These are phyloP conservation scores for Acrocalymma vagum DNA, from an alignment of 2,329 filamentous ascomycete genomes.

Conservation along the genomic window DNA sequence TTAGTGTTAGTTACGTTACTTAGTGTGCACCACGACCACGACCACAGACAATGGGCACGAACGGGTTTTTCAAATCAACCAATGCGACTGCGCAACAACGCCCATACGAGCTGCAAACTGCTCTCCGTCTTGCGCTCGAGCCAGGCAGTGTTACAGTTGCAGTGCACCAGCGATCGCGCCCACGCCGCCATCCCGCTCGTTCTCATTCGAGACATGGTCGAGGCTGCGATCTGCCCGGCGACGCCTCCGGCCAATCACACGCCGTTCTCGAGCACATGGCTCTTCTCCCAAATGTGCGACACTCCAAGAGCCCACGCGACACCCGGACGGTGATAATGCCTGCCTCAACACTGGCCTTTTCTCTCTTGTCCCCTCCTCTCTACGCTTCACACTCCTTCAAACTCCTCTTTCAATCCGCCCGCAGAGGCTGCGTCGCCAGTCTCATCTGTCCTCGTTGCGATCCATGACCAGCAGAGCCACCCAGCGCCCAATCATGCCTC, in stretches of 20 bases:
- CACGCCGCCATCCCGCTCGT: slow-evolving; percentile 31
- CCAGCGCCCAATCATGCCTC: slow-evolving; percentile 65
- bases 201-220: slow-evolving; percentile 35
- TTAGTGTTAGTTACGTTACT: no score
- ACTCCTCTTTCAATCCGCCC: slow-evolving; percentile 6
- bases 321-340: slow-evolving; percentile 32
- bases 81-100: no score
- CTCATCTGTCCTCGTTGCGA: slow-evolving; percentile 10
- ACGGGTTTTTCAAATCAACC: no score
- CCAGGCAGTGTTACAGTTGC: slow-evolving; percentile 20
- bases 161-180: no score
- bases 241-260: slow-evolving; percentile 27
- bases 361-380: slow-evolving; percentile 19
- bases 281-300: slow-evolving; percentile 27
- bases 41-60: no score
- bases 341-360: slow-evolving; percentile 13
- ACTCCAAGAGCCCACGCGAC: slow-evolving; percentile 39
- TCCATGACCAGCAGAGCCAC: slow-evolving; percentile 22
- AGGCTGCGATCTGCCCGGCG: slow-evolving; percentile 9
- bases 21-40: no score
- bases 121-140: no score
- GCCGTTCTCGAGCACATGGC: slow-evolving; percentile 19
- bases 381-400: no score
- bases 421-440: slow-evolving; percentile 16
- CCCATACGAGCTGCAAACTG: no score